A percentile compares a stretch with the other conserved stretches of the same genome.
phyloP scores from a whole-genome alignment of 176 grass and related monocot genomes.

The Oryza meyeriana region DNA sequence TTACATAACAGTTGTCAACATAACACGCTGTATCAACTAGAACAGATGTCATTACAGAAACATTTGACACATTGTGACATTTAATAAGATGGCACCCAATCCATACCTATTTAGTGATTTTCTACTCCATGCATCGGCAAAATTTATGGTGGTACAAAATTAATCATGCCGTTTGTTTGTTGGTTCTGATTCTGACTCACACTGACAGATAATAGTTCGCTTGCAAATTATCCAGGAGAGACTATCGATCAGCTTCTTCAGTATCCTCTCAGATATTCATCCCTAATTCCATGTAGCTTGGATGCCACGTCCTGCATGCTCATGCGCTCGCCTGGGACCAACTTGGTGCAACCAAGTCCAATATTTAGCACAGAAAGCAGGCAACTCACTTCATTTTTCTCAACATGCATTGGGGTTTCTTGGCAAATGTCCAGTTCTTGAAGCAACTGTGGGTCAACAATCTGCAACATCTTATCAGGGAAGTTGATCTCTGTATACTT shows the following conservation, averaged over 20 bases:
- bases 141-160: too few species aligned
- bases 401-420: neutral
- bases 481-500: neutral
- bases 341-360: slow-evolving; percentile 1
- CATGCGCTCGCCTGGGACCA: neutral
- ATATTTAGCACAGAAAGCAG: neutral
- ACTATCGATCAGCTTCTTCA: neutral
- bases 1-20: too few species aligned
- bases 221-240: neutral
- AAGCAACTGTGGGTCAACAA: neutral
- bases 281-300: slow-evolving; percentile 8
- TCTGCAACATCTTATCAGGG: neutral
- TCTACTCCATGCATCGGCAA: neutral
- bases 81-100: too few species aligned
- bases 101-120: too few species aligned
- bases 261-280: neutral
- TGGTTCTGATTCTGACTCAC: too few species aligned
- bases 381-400: neutral
- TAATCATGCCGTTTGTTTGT: too few species aligned
- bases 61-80: neutral
- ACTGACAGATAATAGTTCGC: neutral
- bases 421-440: neutral
- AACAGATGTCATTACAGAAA: neutral
- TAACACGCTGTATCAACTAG: too few species aligned
- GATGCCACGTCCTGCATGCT: slow-evolving; percentile 4